Conservation (phyloP, 2,329 filamentous ascomycete species). For the Colletotrichum trifolii region DNA sequence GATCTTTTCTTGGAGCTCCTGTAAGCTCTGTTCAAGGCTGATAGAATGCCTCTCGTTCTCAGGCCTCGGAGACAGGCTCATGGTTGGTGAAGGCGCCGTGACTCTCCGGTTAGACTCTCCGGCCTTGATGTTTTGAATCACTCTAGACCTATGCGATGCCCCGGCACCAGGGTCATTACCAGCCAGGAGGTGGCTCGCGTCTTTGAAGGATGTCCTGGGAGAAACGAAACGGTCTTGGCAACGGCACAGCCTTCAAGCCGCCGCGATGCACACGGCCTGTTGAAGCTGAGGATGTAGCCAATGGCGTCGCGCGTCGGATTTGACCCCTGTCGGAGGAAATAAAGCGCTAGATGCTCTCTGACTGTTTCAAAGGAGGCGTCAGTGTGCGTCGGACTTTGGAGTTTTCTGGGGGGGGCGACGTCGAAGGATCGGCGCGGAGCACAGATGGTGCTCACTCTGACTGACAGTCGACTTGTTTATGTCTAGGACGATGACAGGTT, state of each 20-base stretch:
- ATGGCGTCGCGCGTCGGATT: constrained; percentile 22
- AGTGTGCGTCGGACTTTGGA: constrained; percentile 31
- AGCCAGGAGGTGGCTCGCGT: constrained; percentile 22
- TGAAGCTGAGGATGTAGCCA: constrained; percentile 14
- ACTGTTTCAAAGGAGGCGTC: constrained; percentile 34
- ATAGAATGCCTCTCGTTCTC: constrained; percentile 55
- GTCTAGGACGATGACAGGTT: constrained; percentile 18
- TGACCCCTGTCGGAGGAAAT: constrained; percentile 27
- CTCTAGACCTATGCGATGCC: background rate
- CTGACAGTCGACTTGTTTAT: constrained; percentile 13
- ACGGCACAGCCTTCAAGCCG: constrained; percentile 19
- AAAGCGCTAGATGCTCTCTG: constrained; percentile 33
- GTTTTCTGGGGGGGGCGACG: constrained; percentile 25
- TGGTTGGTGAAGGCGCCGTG: constrained; percentile 6
- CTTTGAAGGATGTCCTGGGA: constrained; percentile 18
- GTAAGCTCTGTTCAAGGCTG: constrained; percentile 74
- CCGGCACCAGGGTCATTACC: constrained; percentile 12
- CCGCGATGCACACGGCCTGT: constrained; percentile 26
- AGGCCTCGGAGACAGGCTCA: constrained; percentile 17
- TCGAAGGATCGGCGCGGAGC: constrained; percentile 23
- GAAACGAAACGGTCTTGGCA: constrained; percentile 37
- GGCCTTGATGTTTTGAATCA: constrained; percentile 10
- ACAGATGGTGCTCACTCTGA: constrained; percentile 33
- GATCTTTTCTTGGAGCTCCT: constrained; percentile 71
- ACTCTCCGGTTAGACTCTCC: constrained; percentile 11